Base-by-base conservation (phyloP, 2,329 filamentous ascomycete genomes). In the Cryphonectria carpinicola region DNA sequence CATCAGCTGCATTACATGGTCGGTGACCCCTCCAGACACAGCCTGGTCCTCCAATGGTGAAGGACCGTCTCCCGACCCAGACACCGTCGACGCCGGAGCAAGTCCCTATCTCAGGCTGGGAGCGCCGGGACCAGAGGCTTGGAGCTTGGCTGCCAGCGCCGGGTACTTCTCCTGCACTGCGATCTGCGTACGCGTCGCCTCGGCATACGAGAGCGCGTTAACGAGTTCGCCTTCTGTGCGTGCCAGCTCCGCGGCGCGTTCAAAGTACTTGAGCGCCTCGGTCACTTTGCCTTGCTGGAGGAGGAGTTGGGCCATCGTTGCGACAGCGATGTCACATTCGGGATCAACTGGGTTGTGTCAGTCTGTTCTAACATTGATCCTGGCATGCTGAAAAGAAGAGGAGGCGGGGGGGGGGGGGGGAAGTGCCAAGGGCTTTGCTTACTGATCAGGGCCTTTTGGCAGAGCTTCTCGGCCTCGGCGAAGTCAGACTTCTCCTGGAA, bases 401-500 rank as follows among this genome's bases (percentile, higher is more conserved):
- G n/a, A n/a, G n/a, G n/a, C n/a, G n/a, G n/a, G n/a, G n/a, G n/a
- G n/a, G 14, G 13, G 14, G 13, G 46, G 8, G 8, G 60, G 14
- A 28, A n/a, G n/a, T n/a, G n/a, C 28, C 1, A 28, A 28, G n/a
- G 41, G 37, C 19, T 25, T 19, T 65, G 87, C 93, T 86, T 88
- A 97, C 94, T 97, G 78, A 98, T 97, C 66, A 99, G 86, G 41
- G 96, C 96, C 87, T 97, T 98, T 83, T 98, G 91, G 87, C 96
- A 99, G 67, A 99, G 87, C 83, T 96, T 93, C 86, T 99, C 95
- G 2, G 96, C 95, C 82, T 97, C 95, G 72, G 89, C 86, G 79
- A 97, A 98, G 82, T 98, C 95, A 78, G 97, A 92, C 87, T 97
- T 98, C 92, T 95, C 98, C 81, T 99, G 96, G 89, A 98, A 98